Evolutionary conservation across 1,284 basidiomycete genomes (phyloP).

Genomic region (Microbotryum lychnidis-dioicae): DNA sequence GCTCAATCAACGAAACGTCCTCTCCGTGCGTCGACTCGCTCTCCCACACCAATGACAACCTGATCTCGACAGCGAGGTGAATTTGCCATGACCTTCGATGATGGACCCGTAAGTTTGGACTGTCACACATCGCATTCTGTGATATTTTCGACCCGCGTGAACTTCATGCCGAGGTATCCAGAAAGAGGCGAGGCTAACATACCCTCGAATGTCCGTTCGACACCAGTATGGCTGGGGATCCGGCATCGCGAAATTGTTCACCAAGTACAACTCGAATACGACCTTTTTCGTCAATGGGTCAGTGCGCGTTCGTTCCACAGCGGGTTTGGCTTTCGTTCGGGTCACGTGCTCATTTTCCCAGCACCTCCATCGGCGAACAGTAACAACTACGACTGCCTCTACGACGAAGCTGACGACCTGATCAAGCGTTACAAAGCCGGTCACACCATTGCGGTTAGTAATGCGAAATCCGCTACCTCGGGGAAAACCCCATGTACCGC

Average conservation of each 20-base stretch:
- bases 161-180: too few relatives aligned
- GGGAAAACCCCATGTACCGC: too few relatives aligned
- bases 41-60: too few relatives aligned
- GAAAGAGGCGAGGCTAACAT: too few relatives aligned
- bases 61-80: too few relatives aligned
- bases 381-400: slow-evolving; percentile 36
- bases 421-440: slow-evolving; percentile 31
- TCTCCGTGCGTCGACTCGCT: too few relatives aligned
- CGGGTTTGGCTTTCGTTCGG: neutral
- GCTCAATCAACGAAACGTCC: too few relatives aligned
- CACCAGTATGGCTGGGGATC: slow-evolving; percentile 27
- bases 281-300: slow-evolving; percentile 28
- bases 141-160: too few relatives aligned
- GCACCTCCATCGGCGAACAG: slow-evolving; percentile 23
- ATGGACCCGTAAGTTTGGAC: too few relatives aligned
- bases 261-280: slow-evolving; percentile 15
- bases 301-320: neutral
- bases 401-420: slow-evolving; percentile 31
- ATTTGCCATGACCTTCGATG: too few relatives aligned
- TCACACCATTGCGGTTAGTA: slow-evolving; percentile 36
- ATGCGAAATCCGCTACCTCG: slow-evolving; percentile 24
- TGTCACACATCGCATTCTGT: too few relatives aligned
- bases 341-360: neutral
- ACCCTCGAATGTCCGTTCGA: too few relatives aligned
- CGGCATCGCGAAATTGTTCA: slow-evolving; percentile 27